Conservation (phyloP, 257 asterid genomes). For the Solanum pimpinellifolium region DNA sequence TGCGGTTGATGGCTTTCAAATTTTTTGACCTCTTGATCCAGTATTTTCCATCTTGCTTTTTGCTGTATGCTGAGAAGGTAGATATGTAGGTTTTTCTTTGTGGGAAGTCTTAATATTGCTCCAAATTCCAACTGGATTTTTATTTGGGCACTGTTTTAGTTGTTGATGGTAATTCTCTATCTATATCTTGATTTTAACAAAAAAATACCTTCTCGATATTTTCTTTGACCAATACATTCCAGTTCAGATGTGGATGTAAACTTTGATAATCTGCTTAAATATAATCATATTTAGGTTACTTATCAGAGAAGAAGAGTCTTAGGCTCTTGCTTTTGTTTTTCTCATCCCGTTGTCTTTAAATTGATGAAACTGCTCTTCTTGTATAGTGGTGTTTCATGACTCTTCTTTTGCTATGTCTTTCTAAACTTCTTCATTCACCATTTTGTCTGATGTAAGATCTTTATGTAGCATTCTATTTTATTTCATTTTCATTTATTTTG, state of each 20-base stretch:
- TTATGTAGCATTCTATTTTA: neutral
- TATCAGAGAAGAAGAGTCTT: neutral
- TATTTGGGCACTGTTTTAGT: neutral
- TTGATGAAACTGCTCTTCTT: neutral
- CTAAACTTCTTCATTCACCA: neutral
- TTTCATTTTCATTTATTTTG: neutral
- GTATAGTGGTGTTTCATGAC: neutral
- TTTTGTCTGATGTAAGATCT: neutral
- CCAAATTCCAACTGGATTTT: neutral
- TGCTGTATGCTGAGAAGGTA: slow-evolving; percentile 79
- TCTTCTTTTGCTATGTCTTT: neutral
- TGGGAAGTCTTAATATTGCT: neutral
- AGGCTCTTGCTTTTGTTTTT: neutral
- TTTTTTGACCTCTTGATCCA: slow-evolving; percentile 69
- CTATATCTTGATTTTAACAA: neutral
- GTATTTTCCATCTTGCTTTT: slow-evolving; percentile 63
- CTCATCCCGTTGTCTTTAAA: neutral
- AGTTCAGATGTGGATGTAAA: neutral
- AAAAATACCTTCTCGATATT: neutral
- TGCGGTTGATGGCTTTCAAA: slow-evolving; percentile 83
- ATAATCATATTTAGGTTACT: neutral
- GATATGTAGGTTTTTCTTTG: neutral
- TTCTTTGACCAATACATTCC: neutral
- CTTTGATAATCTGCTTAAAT: neutral
- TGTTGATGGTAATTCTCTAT: neutral